Conservation (phyloP, 371 early-diverging fungal genomes). For the Zychaea mexicana region DNA sequence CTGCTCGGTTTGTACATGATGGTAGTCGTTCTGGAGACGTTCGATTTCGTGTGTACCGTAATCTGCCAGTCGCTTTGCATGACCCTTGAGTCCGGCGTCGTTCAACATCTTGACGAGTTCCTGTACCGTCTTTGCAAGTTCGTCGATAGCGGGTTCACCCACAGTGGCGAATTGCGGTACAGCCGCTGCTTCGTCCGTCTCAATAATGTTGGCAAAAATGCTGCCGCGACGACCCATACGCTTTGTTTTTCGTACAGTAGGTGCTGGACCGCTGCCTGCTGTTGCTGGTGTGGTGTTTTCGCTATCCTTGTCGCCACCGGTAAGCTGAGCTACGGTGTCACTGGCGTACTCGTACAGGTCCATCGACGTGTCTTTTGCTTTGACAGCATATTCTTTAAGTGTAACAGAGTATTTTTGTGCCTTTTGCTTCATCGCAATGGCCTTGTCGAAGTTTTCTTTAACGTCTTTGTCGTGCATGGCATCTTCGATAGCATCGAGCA, state of each 20-base stretch:
- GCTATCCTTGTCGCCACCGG: conserved; percentile 31
- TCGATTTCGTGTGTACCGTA: conserved; percentile 37
- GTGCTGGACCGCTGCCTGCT: conserved; percentile 7
- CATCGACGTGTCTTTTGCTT: conserved; percentile 31
- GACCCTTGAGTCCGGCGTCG: conserved; percentile 42
- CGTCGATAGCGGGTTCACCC: conserved; percentile 25
- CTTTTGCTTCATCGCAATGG: conserved; percentile 21
- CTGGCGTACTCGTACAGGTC: conserved; percentile 42
- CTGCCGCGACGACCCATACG: conserved; percentile 7
- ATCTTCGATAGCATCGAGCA: conserved; percentile 45
- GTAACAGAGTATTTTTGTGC: conserved; percentile 17
- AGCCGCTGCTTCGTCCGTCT: conserved; percentile 24
- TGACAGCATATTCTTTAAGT: conserved; percentile 19
- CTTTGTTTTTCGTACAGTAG: neutral
- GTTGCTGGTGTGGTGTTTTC: conserved; percentile 17
- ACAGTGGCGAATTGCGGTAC: conserved; percentile 21
- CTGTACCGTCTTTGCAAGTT: conserved; percentile 32
- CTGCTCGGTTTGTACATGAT: conserved; percentile 26
- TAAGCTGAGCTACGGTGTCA: conserved; percentile 36
- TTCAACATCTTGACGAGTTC: conserved; percentile 38
- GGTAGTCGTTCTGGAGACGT: conserved; percentile 25
- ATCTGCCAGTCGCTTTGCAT: conserved; percentile 42
- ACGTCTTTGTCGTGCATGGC: conserved; percentile 27
- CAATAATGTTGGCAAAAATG: conserved; percentile 37
- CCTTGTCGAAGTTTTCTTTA: conserved; percentile 26